Conservation (phyloP, 1,284 basidiomycete species). For the Erythrobasidium hasegawianum region DNA sequence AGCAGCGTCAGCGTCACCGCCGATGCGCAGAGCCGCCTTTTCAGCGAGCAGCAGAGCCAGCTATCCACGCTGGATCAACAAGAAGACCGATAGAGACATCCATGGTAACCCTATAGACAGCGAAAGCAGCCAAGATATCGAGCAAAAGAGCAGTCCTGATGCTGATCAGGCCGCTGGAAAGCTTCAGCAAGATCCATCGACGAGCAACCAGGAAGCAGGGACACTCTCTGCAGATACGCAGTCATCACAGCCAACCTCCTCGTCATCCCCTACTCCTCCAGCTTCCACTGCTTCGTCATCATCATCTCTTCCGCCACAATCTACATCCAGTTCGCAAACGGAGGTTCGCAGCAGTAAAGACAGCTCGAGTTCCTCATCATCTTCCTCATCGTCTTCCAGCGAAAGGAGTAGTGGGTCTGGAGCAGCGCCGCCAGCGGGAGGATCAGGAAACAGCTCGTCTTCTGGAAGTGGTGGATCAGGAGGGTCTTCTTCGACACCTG, state of each 20-base stretch:
- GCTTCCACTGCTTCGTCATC: slow-evolving; percentile 9
- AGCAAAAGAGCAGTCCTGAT: neutral
- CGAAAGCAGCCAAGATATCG: slow-evolving; percentile 1
- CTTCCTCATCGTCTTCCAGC: slow-evolving; percentile 6
- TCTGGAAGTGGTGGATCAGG: slow-evolving; percentile 1
- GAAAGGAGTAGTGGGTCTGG: slow-evolving; percentile 16
- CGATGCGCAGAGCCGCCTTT: slow-evolving; percentile 15
- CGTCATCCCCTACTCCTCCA: slow-evolving; percentile 10
- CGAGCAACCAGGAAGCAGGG: neutral
- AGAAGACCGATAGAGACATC: slow-evolving; percentile 12
- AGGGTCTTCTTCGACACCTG: slow-evolving; percentile 4
- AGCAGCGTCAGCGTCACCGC: slow-evolving; percentile 9
- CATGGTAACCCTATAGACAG: neutral
- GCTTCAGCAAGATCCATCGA: slow-evolving; percentile 1
- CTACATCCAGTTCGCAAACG: slow-evolving; percentile 20
- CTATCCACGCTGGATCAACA: slow-evolving; percentile 34
- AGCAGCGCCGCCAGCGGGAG: slow-evolving; percentile 17
- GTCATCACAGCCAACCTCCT: neutral
- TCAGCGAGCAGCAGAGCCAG: neutral
- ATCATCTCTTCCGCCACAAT: slow-evolving; percentile 12
- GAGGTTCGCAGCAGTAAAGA: neutral
- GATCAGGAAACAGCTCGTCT: neutral
- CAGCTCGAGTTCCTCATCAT: neutral
- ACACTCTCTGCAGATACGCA: neutral
- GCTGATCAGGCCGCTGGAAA: neutral